Evolutionary conservation across 1,284 basidiomycete genomes (phyloP).

Genomic region (Fistulina hepatica): DNA sequence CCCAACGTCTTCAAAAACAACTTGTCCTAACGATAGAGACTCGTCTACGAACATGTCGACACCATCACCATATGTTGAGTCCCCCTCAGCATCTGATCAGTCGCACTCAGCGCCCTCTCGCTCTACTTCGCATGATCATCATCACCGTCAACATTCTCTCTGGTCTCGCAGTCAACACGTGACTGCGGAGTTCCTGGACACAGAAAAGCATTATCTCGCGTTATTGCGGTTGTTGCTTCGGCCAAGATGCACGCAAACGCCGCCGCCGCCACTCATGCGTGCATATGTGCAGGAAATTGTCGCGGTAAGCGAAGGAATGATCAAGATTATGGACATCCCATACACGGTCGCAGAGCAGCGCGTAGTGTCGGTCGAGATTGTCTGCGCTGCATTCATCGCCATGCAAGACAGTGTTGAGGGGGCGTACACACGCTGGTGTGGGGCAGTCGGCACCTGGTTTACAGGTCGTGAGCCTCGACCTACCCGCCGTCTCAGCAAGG

Average conservation of each 20-base stretch:
- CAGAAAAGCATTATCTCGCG: constrained; percentile 51
- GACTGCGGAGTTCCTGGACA: constrained; percentile 51
- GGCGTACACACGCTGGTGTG: constrained; percentile 52
- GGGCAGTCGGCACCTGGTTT: constrained; percentile 51
- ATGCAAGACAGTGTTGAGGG: constrained; percentile 42
- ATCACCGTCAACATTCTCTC: no score
- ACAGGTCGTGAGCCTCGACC: constrained; percentile 15
- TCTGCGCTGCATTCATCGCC: constrained; percentile 36
- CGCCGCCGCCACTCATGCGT: constrained; percentile 43
- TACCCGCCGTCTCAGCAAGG: constrained; percentile 18
- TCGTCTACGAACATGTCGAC: no score
- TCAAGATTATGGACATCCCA: constrained; percentile 42
- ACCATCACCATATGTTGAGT: no score
- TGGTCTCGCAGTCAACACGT: no score
- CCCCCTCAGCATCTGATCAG: no score
- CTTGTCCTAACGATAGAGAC: no score
- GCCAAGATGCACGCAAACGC: constrained; percentile 28
- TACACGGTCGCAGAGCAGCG: constrained; percentile 34
- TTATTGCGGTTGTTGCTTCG: constrained; percentile 34
- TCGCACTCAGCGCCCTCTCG: no score
- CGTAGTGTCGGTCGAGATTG: neutral
- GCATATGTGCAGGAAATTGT: constrained; percentile 41
- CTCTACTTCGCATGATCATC: no score
- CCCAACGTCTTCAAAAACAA: no score
- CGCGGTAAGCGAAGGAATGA: constrained; percentile 34